These are phyloP conservation scores for Medicago lupulina DNA, from an alignment of 306 rosid species.

Conservation along the genomic window DNA sequence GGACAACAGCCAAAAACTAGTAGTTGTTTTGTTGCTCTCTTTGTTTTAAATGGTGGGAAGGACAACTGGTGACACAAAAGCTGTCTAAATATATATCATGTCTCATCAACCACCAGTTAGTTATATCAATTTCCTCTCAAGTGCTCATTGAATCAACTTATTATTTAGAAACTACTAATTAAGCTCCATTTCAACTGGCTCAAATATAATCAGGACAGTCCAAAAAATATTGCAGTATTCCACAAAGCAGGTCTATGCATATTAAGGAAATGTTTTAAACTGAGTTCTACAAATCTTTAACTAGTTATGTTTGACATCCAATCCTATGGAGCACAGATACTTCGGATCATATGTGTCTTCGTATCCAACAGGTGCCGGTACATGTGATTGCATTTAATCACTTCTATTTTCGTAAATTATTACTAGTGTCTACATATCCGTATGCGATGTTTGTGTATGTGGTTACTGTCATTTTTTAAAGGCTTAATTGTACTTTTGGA, in stretches of 20 bases:
- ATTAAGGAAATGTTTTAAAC: neutral
- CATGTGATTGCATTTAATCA: too few relatives aligned
- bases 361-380: neutral
- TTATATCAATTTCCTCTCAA: neutral
- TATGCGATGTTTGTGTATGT: neutral
- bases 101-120: slow-evolving; percentile 21
- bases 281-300: neutral
- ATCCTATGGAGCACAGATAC: neutral
- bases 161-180: neutral
- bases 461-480: too few relatives aligned
- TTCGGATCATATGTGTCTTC: too few relatives aligned
- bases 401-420: too few relatives aligned
- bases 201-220: neutral
- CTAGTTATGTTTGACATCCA: neutral
- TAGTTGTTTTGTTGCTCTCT: slow-evolving; percentile 27
- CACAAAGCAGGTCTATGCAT: neutral
- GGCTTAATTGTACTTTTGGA: too few relatives aligned
- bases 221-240: neutral
- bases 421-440: too few relatives aligned
- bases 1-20: slow-evolving; percentile 12
- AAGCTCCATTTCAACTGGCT: neutral
- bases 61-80: slow-evolving; percentile 19
- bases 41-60: neutral
- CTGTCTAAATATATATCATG: slow-evolving; percentile 1
- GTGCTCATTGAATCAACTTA: neutral